Base-by-base conservation (phyloP, 257 asterid species). In the Paraleonurus japonicus region DNA sequence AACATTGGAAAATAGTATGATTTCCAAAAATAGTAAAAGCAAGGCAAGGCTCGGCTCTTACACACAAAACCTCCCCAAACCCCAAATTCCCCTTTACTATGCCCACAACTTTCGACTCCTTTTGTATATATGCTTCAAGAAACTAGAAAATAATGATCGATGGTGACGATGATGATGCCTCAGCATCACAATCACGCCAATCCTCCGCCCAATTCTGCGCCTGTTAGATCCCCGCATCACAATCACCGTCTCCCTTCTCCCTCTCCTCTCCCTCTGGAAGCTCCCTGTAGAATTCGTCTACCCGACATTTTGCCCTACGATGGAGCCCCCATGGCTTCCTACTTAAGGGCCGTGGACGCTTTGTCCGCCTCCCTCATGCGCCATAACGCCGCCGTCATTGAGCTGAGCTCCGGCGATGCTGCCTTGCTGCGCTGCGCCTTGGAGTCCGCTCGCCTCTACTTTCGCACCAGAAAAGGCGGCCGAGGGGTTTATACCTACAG, bases 351-450 rank as follows among this genome's bases (percentile, higher is more conserved):
- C 19, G 89, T 91, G 28, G 98, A 91, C 60, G 81, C 91, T 59
- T 72, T 94, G 74, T 89, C 98, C 7, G 73, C 87, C 60, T 94
- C 99, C 32, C 96, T 94, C 73, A 80, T 72, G 85, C 83, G 96
- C 82, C 82, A 85, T 84, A 94, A 91, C 88, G 97, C 99, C 6
- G 99, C 96, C 0, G 87, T 94, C 24, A 85, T 94, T 70, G 95
- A 89, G 82, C 89, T 94, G 4, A 81, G 79, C 30, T 43, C 81
- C 7, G 85, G 85, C 12, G 98, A 92, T 12, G 88, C 95, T 7
- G 84, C 95, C 30, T 64, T 94, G 78, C 81, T 94, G 64, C 90
- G 96, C 28, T 94, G 96, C 78, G 96, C 93, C 30, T 76, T 94
- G 19, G 96, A 92, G 62, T 81, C 96, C 11, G 80, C 90, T 15